These are phyloP conservation scores for Aspergillus oerlinghausenensis DNA, from an alignment of 2,329 filamentous ascomycete genomes.

Conservation along the genomic window DNA sequence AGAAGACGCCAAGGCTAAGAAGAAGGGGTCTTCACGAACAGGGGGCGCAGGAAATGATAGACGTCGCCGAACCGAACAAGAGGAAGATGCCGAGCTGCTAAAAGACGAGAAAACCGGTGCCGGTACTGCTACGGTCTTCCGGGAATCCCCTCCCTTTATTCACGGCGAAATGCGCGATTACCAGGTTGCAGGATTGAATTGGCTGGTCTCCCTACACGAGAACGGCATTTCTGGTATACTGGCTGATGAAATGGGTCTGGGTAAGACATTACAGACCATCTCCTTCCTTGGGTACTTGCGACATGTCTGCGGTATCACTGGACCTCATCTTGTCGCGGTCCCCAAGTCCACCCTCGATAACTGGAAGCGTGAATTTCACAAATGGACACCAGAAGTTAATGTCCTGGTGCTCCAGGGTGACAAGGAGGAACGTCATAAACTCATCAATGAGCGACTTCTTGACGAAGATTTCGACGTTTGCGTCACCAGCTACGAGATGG, in stretches of 20 bases:
- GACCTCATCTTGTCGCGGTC: constrained; percentile 85
- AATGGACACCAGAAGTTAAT: constrained; percentile 93
- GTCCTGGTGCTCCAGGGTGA: constrained; percentile 89
- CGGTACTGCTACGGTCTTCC: constrained; percentile 82
- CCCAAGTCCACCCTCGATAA: constrained; percentile 98
- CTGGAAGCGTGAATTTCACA: constrained; percentile 91
- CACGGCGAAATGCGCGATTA: constrained; percentile 91
- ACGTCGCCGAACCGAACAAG: constrained; percentile 86
- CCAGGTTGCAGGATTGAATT: constrained; percentile 91
- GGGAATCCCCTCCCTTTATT: constrained; percentile 88
- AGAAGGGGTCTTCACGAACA: constrained; percentile 72
- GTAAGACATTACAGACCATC: constrained; percentile 96
- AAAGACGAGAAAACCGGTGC: constrained; percentile 85
- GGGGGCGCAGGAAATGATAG: constrained; percentile 77
- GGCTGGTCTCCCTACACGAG: constrained; percentile 95
- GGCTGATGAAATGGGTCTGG: constrained; percentile 97
- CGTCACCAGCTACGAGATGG: constrained; percentile 99
- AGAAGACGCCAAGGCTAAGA: constrained; percentile 64
- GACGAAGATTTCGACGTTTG: constrained; percentile 97
- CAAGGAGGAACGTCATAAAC: constrained; percentile 82
- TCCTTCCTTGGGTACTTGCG: constrained; percentile 92
- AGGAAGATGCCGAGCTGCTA: constrained; percentile 87
- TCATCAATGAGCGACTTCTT: constrained; percentile 88
- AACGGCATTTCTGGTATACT: constrained; percentile 98
- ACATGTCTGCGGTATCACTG: constrained; percentile 82